A percentile compares a stretch with the other conserved stretches of the same genome.
Evolutionary conservation across 352 stramenopile genomes (phyloP).

Genomic region (Phytopythium montanum): DNA sequence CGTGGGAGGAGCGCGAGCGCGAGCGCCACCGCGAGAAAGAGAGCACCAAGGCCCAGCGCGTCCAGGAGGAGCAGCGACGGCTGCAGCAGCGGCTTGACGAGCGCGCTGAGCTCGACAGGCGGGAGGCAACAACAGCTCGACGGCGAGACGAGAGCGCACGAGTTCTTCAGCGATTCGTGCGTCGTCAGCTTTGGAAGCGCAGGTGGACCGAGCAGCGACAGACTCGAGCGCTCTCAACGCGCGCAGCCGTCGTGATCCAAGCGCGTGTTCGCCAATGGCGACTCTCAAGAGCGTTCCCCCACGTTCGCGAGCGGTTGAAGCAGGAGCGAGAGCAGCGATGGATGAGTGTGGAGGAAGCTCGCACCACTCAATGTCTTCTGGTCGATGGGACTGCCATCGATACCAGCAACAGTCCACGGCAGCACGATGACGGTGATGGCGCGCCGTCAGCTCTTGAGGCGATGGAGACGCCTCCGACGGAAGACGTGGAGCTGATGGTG

Average conservation of each 20-base stretch:
- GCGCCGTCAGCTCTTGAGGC: neutral
- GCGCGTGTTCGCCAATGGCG: neutral
- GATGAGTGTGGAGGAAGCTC: neutral
- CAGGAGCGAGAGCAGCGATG: slow-evolving; percentile 7
- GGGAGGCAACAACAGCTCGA: neutral
- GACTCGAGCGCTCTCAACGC: neutral
- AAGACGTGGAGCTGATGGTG: slow-evolving; percentile 38
- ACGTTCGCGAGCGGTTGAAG: neutral
- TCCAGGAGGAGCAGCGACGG: slow-evolving; percentile 59
- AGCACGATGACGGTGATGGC: neutral
- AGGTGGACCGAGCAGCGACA: neutral
- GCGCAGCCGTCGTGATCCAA: neutral
- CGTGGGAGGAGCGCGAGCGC: slow-evolving; percentile 69
- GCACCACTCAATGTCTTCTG: slow-evolving; percentile 1
- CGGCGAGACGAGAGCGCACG: neutral
- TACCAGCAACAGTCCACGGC: neutral
- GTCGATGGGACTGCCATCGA: too few species aligned
- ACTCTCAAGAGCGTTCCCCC: neutral
- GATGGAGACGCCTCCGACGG: neutral
- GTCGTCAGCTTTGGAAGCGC: neutral
- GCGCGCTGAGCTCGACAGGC: slow-evolving; percentile 16
- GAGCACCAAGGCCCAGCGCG: slow-evolving; percentile 43
- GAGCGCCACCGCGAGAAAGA: slow-evolving; percentile 59
- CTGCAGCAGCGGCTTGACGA: slow-evolving; percentile 36
- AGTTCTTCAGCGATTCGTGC: neutral